Evolutionary conservation across 2,329 filamentous ascomycete species (phyloP).

Genomic region (Ophiostoma ips): DNA sequence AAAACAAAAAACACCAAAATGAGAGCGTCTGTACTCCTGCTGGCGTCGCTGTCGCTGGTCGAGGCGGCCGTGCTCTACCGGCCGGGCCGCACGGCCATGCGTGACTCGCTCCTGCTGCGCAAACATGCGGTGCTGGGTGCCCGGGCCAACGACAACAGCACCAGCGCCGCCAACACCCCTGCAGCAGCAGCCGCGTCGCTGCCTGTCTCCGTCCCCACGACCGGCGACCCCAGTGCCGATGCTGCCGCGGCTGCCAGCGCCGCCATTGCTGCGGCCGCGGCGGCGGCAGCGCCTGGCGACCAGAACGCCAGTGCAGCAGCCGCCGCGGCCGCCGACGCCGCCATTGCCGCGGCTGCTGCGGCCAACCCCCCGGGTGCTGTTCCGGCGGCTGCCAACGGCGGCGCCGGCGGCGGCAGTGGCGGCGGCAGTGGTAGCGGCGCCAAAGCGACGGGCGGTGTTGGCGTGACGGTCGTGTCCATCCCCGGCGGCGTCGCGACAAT

Average conservation of each 20-base stretch:
- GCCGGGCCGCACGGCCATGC: no score
- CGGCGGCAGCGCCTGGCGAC: background rate
- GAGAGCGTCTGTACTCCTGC: no score
- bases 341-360: background rate
- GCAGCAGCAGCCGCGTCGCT: no score
- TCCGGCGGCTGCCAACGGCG: background rate
- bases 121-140: no score
- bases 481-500: slow-evolving; percentile 9
- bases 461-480: slow-evolving; percentile 13
- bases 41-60: no score
- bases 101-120: no score
- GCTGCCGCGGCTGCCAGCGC: background rate
- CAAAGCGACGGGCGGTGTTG: slow-evolving; percentile 9
- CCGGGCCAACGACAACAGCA: slow-evolving; percentile 9
- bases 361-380: background rate
- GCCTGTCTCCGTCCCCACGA: background rate
- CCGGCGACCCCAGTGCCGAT: background rate
- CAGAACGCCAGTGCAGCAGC: background rate
- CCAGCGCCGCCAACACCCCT: background rate
- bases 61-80: no score
- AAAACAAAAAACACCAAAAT: background rate
- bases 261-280: background rate
- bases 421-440: no score
- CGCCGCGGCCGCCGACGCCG: background rate
- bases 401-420: no score